Percentiles rank a stretch among this genome's conserved stretches.
Conservation (phyloP, 306 rosid genomes). For the Canavalia gladiata region DNA sequence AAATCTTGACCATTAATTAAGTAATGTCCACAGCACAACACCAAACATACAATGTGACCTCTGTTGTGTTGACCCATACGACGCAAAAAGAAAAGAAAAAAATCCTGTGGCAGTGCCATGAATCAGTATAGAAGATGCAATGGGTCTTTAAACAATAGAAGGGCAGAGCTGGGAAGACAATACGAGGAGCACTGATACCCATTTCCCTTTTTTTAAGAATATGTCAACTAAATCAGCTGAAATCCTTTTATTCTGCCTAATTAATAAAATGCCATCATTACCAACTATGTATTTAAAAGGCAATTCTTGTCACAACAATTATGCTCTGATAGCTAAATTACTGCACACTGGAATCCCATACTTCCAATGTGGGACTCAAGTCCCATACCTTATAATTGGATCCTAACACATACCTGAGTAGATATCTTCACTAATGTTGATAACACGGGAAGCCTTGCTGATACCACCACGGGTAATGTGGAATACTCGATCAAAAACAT, state of each 20-base stretch:
- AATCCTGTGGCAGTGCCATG: background rate
- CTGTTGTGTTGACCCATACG: background rate
- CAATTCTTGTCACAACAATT: background rate
- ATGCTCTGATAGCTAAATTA: background rate
- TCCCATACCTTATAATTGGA: too few relatives aligned
- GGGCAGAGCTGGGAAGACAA: background rate
- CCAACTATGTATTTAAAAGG: conserved; percentile 9
- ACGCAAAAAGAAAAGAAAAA: background rate
- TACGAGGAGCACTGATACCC: background rate
- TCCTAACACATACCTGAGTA: conserved; percentile 65
- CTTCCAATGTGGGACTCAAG: too few relatives aligned
- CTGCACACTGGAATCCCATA: background rate
- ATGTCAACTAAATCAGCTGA: background rate
- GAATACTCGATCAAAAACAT: conserved; percentile 93
- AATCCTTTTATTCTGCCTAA: background rate
- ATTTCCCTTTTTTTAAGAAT: background rate
- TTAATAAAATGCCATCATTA: conserved; percentile 16
- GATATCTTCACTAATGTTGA: conserved; percentile 94
- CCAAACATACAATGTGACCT: too few relatives aligned
- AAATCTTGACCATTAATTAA: too few relatives aligned
- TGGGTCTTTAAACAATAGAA: background rate
- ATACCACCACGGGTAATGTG: conserved; percentile 97
- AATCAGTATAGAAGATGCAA: conserved; percentile 17
- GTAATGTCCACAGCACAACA: too few relatives aligned
- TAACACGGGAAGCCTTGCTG: conserved; percentile 95